phyloP scores from a whole-genome alignment of 2,329 filamentous ascomycete species.

The Colletotrichum lentis region DNA sequence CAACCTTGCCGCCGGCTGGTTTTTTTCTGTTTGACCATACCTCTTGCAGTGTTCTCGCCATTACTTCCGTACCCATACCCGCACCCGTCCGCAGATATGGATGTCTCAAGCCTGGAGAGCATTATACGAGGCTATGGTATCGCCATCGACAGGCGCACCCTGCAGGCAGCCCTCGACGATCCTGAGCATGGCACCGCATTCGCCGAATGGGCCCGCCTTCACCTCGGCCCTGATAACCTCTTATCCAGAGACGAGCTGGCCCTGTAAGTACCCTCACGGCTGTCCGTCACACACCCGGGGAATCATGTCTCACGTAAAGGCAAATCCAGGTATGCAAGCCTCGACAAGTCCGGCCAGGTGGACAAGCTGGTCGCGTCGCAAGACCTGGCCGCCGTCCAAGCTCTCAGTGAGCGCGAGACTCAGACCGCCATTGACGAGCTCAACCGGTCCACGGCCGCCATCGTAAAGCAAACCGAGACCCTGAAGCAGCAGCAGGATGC shows the following conservation, averaged over 20 bases:
- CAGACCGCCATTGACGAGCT: conserved; percentile 69
- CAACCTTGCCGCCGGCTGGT: not conserved
- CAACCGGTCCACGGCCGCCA: conserved; percentile 69
- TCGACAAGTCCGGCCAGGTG: conserved; percentile 59
- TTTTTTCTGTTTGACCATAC: conserved; percentile 4
- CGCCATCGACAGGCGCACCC: conserved; percentile 47
- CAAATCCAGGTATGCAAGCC: conserved; percentile 56
- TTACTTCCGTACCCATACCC: not conserved
- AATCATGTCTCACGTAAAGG: conserved; percentile 35
- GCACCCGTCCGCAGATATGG: conserved; percentile 8
- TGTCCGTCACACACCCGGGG: not conserved
- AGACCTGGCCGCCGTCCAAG: conserved; percentile 58
- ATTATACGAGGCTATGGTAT: conserved; percentile 46
- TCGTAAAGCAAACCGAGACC: conserved; percentile 69
- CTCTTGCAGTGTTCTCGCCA: not conserved
- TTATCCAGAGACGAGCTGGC: conserved; percentile 63
- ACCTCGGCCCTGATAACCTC: conserved; percentile 60
- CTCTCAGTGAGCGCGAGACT: conserved; percentile 67
- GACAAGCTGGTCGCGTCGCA: conserved; percentile 55
- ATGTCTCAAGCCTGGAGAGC: conserved; percentile 33
- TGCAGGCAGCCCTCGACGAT: conserved; percentile 51
- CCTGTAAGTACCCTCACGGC: conserved; percentile 51
- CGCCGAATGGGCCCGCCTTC: conserved; percentile 58
- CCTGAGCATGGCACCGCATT: conserved; percentile 48
- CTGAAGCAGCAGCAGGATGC: conserved; percentile 70